Conservation (phyloP, 2,329 filamentous ascomycete species). For the Tolypocladium endophyticum region DNA sequence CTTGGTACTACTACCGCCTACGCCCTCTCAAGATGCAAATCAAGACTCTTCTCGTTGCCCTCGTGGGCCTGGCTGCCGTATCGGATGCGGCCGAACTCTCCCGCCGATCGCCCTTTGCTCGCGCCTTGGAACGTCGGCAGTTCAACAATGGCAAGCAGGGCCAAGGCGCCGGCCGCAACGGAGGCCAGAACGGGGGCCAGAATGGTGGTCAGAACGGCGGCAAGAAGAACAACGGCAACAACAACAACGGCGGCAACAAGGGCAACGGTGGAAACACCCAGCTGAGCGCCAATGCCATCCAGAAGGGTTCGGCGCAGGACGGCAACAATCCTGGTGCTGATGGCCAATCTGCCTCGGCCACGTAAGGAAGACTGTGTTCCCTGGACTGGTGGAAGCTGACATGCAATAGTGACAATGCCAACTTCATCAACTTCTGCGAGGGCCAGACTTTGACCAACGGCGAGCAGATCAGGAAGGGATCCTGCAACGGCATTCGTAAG, state of each 20-base stretch:
- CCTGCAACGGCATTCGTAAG: conserved; percentile 54
- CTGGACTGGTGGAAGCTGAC: conserved; percentile 3
- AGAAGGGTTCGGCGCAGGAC: conserved; percentile 37
- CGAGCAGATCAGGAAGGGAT: conserved; percentile 44
- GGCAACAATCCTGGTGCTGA: conserved; percentile 33
- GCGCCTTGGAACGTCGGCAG: conserved; percentile 31
- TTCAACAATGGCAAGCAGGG: conserved; percentile 11
- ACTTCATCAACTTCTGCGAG: conserved; percentile 54
- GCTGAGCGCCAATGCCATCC: conserved; percentile 32
- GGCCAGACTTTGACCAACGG: conserved; percentile 49
- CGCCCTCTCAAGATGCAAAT: conserved; percentile 36
- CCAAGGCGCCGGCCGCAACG: conserved; percentile 4
- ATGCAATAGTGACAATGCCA: conserved; percentile 39
- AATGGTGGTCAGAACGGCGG: conserved; percentile 7
- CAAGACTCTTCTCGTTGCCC: conserved; percentile 36
- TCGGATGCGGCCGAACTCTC: conserved; percentile 18
- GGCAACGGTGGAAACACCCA: conserved; percentile 13
- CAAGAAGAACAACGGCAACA: conserved; percentile 2
- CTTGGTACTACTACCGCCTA: conserved; percentile 5
- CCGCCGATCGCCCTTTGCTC: conserved; percentile 24
- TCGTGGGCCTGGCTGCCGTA: conserved; percentile 25
- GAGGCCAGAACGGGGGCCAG: conserved; percentile 3
- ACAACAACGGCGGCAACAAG: conserved; percentile 14
- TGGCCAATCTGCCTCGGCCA: conserved; percentile 41
- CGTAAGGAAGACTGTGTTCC: conserved; percentile 28